A percentile compares a stretch with the other conserved stretches of the same genome.
Conservation (phyloP, 2,329 filamentous ascomycete species). For the Alternaria sp. region DNA sequence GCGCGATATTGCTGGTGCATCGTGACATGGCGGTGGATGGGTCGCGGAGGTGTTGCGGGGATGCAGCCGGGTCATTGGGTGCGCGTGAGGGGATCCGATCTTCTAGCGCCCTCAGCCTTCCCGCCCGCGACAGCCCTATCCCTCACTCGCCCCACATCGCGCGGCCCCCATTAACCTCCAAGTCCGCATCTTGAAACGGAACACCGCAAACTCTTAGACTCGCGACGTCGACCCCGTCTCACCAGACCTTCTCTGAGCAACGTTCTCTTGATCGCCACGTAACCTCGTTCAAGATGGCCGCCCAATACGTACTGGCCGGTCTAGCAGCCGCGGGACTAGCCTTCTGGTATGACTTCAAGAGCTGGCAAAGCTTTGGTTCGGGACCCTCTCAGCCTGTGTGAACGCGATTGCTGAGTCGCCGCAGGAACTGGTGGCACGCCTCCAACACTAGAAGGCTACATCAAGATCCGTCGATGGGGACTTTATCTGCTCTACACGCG, state of each 20-base stretch:
- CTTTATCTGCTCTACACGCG: conserved; percentile 34
- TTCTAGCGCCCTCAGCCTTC: not conserved
- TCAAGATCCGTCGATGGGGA: conserved; percentile 39
- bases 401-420: conserved; percentile 2
- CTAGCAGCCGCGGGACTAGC: conserved; percentile 19
- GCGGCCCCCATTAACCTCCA: not conserved
- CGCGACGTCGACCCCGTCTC: not conserved
- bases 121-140: not conserved
- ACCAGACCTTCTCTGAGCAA: not conserved
- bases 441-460: conserved; percentile 37
- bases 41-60: conserved; percentile 7
- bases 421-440: conserved; percentile 42
- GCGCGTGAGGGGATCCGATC: conserved; percentile 18
- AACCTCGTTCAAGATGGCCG: not conserved
- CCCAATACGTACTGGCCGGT: conserved; percentile 16
- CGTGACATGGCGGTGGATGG: not conserved
- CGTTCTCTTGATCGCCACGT: too few species aligned
- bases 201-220: not conserved
- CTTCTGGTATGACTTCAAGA: conserved; percentile 32
- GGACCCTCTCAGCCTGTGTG: not conserved
- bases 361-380: conserved; percentile 30
- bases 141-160: conserved; percentile 3
- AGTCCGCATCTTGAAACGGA: not conserved
- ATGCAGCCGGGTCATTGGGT: conserved; percentile 6
- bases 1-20: not conserved